Base-by-base conservation (phyloP, 192 early-diverging fungal species). In the Neocallimastix lanati region DNA sequence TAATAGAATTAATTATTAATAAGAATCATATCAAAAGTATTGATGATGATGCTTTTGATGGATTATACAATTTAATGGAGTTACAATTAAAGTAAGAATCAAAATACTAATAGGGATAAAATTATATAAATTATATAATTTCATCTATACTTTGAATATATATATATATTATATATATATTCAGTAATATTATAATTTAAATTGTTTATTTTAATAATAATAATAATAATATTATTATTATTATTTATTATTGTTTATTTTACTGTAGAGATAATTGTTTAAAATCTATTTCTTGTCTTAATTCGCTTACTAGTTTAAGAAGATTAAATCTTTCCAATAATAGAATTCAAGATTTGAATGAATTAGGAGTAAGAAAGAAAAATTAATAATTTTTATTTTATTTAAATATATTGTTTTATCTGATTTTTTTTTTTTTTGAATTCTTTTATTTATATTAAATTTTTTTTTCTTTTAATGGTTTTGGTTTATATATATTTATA, bases 11-110 rank as follows among this genome's bases (percentile, higher is more conserved):
- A 35, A 87, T 89, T 12, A 78, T 90, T 28, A 88, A 90, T 81
- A 86, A 87, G 81, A 90, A 90, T 79, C 89, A 90, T 78, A 89
- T 90, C 81, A 90, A 87, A 78, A 76, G 78, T 27, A 85, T 83
- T 13, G 89, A 90, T 29, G 87, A 87, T 25, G 81, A 82, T 4
- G 87, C 85, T 11, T 90, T 90, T 78, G 38, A 87, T 14, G 86
- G 85, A 0, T 78, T 90, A 29, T 85, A 86, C 28, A 88, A 90
- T 58, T 79, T 90, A 35, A 85, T 82, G 76, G 87, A 88, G 38
- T 80, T 90, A 77, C 89, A 90, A 77, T 84, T 90, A 25, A 90
- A 89, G 88, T 90, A 83, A 76, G 81, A 35, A 25, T 28, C 6
- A 37, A 18, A 28, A 21, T n/a, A n/a, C n/a, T n/a, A n/a, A n/a